phyloP scores from a whole-genome alignment of 1,284 basidiomycete genomes.

The Stygiomarasmius scandens region DNA sequence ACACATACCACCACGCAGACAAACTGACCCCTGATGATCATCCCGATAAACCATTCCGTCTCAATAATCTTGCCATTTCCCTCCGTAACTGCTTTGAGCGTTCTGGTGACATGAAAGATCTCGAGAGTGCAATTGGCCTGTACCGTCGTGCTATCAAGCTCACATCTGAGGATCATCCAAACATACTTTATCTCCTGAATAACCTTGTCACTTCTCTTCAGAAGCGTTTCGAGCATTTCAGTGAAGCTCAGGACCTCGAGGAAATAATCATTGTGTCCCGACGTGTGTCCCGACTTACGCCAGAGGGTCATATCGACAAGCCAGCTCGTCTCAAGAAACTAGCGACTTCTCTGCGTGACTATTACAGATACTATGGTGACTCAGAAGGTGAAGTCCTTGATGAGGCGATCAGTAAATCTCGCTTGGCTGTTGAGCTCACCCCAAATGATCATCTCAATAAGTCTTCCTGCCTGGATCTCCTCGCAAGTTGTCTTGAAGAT shows the following conservation, averaged over 20 bases:
- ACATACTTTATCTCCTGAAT: neutral
- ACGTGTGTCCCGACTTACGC: neutral
- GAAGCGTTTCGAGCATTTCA: neutral
- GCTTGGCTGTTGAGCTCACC: neutral
- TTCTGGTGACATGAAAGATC: neutral
- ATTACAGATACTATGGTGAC: neutral
- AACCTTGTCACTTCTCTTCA: neutral
- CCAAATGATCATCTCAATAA: neutral
- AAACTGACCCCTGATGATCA: neutral
- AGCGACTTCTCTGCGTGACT: neutral
- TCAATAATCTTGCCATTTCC: neutral
- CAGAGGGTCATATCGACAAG: neutral
- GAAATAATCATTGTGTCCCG: neutral
- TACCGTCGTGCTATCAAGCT: neutral
- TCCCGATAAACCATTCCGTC: neutral
- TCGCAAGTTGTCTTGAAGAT: neutral
- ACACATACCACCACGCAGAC: neutral
- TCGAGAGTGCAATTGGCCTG: slow-evolving; percentile 1
- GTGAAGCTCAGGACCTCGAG: neutral
- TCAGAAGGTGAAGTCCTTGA: neutral
- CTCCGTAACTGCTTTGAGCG: slow-evolving; percentile 1
- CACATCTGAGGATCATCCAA: neutral
- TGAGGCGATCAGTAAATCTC: neutral
- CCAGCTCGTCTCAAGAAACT: neutral
- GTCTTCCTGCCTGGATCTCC: neutral